Base-by-base conservation (phyloP, 2,329 filamentous ascomycete species). In the Pleomassaria siparia region DNA sequence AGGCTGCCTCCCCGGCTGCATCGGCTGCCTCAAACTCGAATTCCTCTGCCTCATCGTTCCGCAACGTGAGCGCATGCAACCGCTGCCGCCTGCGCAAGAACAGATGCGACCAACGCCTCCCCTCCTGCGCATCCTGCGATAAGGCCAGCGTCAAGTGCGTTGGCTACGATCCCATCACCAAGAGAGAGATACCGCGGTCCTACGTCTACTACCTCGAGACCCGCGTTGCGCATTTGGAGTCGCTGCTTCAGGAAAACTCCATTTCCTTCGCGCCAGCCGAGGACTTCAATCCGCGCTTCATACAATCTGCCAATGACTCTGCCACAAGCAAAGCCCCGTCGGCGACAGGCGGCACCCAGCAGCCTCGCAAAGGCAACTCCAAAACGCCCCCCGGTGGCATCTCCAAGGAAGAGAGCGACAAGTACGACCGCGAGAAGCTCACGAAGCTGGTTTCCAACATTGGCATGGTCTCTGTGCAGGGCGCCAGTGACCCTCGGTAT, bases 151-250 rank as follows among this genome's bases (percentile, higher is more conserved):
- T 95, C 37, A 86, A 88, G 57, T 97, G 94, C 70, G 90, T 96
- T 42, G 92, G 92, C 53, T 96, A 96, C 71, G 92, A 97, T 68
- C 91, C 92, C 26, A 96, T 96, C 64, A 95, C 90, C 20, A 96
- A 96, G 78, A 86, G 89, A 66, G 91, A 96, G 73, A 96, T 97
- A 49, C 92, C 92, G 41, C 83, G 91, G 72, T 86, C 87, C 71
- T 97, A 97, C 76, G 90, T 97, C 40, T 96, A 88, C 73, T 97
- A 96, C 68, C 85, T 97, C 50, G 92, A 97, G 71, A 89, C 87
- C 22, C 81, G 92, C 49, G 83, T 96, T 45, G 81, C 85, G 52
- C 89, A 94, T 72, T 83, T 97, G 24, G 92, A 97, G 71, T 80
- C 80, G 26, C 74, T 94, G 29, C 80, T 97, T 41, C 76, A 77